Conservation (phyloP, 306 rosid species). For the Vigna radiata region DNA sequence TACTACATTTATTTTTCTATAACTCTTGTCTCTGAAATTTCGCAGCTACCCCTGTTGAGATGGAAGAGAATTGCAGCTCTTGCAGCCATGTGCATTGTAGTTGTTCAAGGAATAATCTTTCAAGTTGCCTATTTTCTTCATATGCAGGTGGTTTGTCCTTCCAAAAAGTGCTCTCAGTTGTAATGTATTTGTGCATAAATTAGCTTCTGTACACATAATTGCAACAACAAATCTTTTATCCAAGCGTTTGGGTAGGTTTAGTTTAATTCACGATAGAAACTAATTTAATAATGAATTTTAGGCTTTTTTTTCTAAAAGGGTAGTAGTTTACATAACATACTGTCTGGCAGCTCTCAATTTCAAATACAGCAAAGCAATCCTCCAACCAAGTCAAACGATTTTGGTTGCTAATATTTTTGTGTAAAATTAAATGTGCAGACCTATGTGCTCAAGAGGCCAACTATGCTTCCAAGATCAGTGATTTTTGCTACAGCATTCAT, state of each 20-base stretch:
- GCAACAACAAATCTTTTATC: neutral
- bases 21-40: slow-evolving; percentile 7
- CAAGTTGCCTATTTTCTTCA: slow-evolving; percentile 83
- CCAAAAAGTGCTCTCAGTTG: no score
- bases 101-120: slow-evolving; percentile 72
- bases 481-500: slow-evolving; percentile 76
- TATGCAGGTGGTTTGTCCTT: slow-evolving; percentile 50
- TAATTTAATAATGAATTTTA: no score
- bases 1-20: neutral
- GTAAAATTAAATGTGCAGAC: no score
- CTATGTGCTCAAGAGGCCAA: slow-evolving; percentile 72
- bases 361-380: no score
- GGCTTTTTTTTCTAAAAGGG: no score
- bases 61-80: slow-evolving; percentile 79
- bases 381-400: no score
- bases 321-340: no score
- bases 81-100: slow-evolving; percentile 78
- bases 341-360: no score
- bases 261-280: neutral
- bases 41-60: slow-evolving; percentile 74
- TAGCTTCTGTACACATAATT: no score
- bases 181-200: no score
- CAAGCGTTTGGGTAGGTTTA: no score
- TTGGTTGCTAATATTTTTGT: no score
- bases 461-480: slow-evolving; percentile 64